These are phyloP conservation scores for Penstemon newberryi DNA, from an alignment of 257 asterid genomes.

Conservation along the genomic window DNA sequence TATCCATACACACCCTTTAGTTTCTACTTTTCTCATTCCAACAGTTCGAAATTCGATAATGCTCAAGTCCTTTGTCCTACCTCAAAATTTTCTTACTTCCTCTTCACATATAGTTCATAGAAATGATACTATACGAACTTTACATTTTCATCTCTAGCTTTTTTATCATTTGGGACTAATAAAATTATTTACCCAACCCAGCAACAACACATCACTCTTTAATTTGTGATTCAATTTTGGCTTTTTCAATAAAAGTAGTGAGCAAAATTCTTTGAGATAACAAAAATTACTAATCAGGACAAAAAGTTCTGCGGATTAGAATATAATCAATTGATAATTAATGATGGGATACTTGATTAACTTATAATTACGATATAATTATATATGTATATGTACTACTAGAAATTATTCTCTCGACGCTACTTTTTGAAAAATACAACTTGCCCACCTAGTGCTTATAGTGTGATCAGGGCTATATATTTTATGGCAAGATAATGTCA, in stretches of 20 bases:
- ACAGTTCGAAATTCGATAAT: too few species aligned
- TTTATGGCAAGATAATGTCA: conserved; percentile 56
- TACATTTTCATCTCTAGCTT: not conserved
- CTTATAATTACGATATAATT: conserved; percentile 20
- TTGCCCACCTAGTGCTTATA: conserved; percentile 48
- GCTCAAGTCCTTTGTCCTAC: too few species aligned
- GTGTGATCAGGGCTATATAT: conserved; percentile 37
- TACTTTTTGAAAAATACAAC: conserved; percentile 44
- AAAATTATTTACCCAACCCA: conserved; percentile 3
- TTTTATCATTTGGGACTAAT: not conserved
- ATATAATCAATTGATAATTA: conserved; percentile 13
- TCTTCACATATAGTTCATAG: too few species aligned
- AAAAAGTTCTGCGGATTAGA: not conserved
- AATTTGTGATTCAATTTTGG: conserved; percentile 28
- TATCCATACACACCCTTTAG: too few species aligned
- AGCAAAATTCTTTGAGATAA: conserved; percentile 27
- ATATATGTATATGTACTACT: conserved; percentile 1
- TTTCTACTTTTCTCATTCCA: too few species aligned
- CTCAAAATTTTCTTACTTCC: too few species aligned
- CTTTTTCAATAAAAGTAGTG: conserved; percentile 34
- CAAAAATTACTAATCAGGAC: too few species aligned
- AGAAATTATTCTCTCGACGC: conserved; percentile 40
- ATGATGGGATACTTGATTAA: conserved; percentile 31
- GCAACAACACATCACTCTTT: not conserved
- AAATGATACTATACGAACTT: too few species aligned